phyloP scores from a whole-genome alignment of 2,329 filamentous ascomycete genomes.

The Arthrobotrys musiformis region DNA sequence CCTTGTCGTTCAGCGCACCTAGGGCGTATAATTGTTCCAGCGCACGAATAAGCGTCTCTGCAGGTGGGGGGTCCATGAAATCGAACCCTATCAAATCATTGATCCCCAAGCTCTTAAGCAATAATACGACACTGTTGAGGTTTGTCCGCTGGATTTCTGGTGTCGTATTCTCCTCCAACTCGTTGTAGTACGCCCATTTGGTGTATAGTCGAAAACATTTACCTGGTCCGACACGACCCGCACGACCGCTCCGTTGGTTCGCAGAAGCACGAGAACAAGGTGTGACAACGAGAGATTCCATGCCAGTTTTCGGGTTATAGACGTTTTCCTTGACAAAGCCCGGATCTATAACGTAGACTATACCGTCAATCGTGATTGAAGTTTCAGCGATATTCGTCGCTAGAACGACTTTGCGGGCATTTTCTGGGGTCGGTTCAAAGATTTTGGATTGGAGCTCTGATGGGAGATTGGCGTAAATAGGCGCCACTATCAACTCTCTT shows the following conservation, averaged over 20 bases:
- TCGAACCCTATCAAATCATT: constrained; percentile 93
- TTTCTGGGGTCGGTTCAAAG: constrained; percentile 89
- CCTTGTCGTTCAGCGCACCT: constrained; percentile 86
- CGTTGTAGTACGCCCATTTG: constrained; percentile 92
- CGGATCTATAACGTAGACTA: constrained; percentile 94
- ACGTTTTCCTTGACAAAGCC: constrained; percentile 96
- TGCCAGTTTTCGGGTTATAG: constrained; percentile 89
- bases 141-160: constrained; percentile 95
- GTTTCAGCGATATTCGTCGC: constrained; percentile 99
- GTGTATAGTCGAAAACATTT: constrained; percentile 96
- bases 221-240: constrained; percentile 88
- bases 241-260: constrained; percentile 90
- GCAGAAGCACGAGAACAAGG: constrained; percentile 92
- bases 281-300: constrained; percentile 90
- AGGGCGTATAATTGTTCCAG: constrained; percentile 92
- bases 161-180: constrained; percentile 89
- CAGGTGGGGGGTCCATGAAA: constrained; percentile 92
- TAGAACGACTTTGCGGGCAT: constrained; percentile 87
- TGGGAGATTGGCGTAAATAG: constrained; percentile 93
- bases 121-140: constrained; percentile 82
- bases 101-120: constrained; percentile 89
- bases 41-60: constrained; percentile 86
- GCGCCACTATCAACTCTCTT: constrained; percentile 87
- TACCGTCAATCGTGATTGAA: constrained; percentile 92
- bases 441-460: constrained; percentile 92